phyloP scores from a whole-genome alignment of 176 grass and related monocot genomes.

The Musa schizocarpa region DNA sequence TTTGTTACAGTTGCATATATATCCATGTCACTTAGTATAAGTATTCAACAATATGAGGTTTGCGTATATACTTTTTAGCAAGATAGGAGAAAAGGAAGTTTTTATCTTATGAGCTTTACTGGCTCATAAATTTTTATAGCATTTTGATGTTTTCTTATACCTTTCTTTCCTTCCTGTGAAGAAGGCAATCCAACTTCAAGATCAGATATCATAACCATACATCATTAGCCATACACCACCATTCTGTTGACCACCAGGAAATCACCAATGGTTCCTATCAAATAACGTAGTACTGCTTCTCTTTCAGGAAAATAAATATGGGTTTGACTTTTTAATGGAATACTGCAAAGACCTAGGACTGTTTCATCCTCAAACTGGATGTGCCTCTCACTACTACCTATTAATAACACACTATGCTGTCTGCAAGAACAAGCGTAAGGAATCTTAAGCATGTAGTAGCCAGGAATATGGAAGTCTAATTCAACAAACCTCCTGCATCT shows the following conservation, averaged over 20 bases:
- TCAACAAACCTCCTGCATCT: not conserved
- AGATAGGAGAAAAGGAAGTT: not conserved
- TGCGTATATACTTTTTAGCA: no score
- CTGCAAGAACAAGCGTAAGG: not conserved
- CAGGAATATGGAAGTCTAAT: not conserved
- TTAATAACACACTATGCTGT: no score
- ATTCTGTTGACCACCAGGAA: not conserved
- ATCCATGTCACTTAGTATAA: not conserved
- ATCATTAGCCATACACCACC: not conserved
- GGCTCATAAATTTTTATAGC: not conserved
- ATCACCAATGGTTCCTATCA: not conserved
- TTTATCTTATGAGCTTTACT: not conserved
- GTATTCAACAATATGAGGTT: not conserved
- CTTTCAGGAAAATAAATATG: not conserved
- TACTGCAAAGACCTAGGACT: no score
- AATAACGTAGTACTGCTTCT: not conserved
- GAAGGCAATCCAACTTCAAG: not conserved
- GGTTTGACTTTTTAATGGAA: not conserved
- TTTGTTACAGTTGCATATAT: not conserved
- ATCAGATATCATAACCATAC: not conserved
- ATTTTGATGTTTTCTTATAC: not conserved
- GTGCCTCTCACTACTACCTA: no score
- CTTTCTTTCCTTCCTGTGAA: not conserved
- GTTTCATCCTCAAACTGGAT: no score
- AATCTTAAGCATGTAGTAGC: not conserved